A percentile compares a stretch with the other conserved stretches of the same genome.
Evolutionary conservation across 495 filamentous ascomycete genomes (phyloP).

Genomic region (Neurospora cerealis): DNA sequence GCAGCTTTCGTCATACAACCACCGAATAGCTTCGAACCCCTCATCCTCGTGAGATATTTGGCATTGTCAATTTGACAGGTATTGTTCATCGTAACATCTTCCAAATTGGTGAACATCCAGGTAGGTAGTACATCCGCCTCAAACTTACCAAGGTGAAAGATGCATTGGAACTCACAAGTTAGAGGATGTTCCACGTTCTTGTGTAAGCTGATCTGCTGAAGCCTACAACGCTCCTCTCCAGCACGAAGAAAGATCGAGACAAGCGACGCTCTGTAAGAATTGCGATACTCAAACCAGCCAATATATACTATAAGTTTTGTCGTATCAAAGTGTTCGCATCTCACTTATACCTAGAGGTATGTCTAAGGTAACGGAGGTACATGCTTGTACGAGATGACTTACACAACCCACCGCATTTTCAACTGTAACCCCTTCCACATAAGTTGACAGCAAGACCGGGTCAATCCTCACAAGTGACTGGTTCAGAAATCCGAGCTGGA

Average conservation of each 20-base stretch:
- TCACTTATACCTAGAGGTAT: background rate
- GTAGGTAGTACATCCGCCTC: background rate
- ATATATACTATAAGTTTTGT: background rate
- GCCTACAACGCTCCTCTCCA: background rate
- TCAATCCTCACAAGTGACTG: background rate
- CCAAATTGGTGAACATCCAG: background rate
- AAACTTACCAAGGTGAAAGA: background rate
- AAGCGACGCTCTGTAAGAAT: background rate
- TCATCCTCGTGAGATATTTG: background rate
- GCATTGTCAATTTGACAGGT: background rate
- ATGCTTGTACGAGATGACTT: background rate
- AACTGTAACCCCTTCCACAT: background rate
- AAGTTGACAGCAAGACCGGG: background rate
- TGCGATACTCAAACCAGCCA: background rate
- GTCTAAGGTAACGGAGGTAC: background rate
- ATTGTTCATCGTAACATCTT: background rate
- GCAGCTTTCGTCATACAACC: background rate
- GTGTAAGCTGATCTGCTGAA: background rate
- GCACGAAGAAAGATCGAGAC: background rate
- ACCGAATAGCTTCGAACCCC: background rate
- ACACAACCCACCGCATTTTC: background rate
- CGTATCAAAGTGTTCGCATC: background rate
- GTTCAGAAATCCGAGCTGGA: background rate
- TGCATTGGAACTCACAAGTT: background rate
- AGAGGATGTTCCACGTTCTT: background rate